Conservation (phyloP, 345 rosid genomes). For the Raphanus raphanistrum region DNA sequence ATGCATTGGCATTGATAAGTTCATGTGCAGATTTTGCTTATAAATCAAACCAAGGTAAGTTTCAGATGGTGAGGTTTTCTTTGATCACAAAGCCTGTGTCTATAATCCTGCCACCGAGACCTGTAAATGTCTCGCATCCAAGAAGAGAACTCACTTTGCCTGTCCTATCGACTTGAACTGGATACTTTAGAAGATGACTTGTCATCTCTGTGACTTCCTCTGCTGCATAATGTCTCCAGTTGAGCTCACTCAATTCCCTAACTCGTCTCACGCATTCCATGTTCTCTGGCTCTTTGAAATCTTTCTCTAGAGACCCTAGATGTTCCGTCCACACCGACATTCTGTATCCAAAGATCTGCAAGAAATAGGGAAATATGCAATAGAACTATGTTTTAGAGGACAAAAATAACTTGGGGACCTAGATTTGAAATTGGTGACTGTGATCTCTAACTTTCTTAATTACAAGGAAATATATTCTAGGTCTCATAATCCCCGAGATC, state of each 20-base stretch:
- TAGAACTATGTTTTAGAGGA: too few relatives aligned
- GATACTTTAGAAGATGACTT: conserved; percentile 85
- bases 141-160: conserved; percentile 73
- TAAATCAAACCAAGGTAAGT: background rate
- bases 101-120: conserved; percentile 73
- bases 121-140: conserved; percentile 69
- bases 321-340: conserved; percentile 95
- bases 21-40: too few relatives aligned
- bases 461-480: too few relatives aligned
- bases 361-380: background rate
- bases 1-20: too few relatives aligned
- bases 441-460: too few relatives aligned
- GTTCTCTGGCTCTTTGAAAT: conserved; percentile 73
- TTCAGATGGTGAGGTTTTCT: conserved; percentile 59
- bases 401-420: too few relatives aligned
- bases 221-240: conserved; percentile 67
- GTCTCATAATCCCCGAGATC: too few relatives aligned
- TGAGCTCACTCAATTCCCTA: conserved; percentile 54
- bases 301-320: conserved; percentile 59
- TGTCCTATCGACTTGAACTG: conserved; percentile 63
- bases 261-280: conserved; percentile 71
- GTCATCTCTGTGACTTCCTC: conserved; percentile 62
- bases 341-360: conserved; percentile 79
- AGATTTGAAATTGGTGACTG: too few relatives aligned
- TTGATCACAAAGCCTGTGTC: conserved; percentile 57